A percentile compares a stretch with the other conserved stretches of the same genome.
These are phyloP conservation scores for Lasiodiplodia sp. DNA, from an alignment of 2,329 filamentous ascomycete genomes.

Conservation along the genomic window DNA sequence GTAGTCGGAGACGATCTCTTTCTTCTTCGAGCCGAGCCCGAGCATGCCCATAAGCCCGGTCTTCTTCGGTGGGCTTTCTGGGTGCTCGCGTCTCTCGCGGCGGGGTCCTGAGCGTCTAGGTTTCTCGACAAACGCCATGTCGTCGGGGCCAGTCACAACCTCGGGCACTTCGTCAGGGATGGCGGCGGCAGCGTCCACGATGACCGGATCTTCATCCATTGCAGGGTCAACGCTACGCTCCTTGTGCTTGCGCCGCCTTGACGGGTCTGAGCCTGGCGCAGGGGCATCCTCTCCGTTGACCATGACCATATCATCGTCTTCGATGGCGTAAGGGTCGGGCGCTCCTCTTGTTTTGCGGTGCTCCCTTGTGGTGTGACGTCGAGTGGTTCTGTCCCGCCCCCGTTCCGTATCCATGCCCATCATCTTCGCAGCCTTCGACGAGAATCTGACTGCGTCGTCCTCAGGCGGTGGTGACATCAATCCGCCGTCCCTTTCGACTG, in stretches of 20 bases:
- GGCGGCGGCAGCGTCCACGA: constrained; percentile 48
- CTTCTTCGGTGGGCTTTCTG: constrained; percentile 61
- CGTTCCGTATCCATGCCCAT: constrained; percentile 62
- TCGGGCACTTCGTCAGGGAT: constrained; percentile 50
- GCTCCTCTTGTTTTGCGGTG: constrained; percentile 39
- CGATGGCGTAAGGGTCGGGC: constrained; percentile 67
- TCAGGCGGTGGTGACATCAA: constrained; percentile 76
- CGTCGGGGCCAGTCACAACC: constrained; percentile 55
- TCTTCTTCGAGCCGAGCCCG: constrained; percentile 48
- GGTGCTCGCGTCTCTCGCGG: constrained; percentile 67
- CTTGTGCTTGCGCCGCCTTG: constrained; percentile 40
- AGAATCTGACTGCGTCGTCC: constrained; percentile 62
- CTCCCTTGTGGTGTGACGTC: constrained; percentile 54
- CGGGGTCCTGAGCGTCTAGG: constrained; percentile 52
- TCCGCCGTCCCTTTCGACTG: constrained; percentile 71
- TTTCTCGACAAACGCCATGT: constrained; percentile 60
- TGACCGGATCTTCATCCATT: constrained; percentile 51
- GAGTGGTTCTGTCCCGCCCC: constrained; percentile 49
- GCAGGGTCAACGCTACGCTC: constrained; percentile 17
- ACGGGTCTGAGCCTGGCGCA: constrained; percentile 35
- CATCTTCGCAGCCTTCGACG: constrained; percentile 79
- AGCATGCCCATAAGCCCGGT: constrained; percentile 65
- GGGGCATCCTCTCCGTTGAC: constrained; percentile 55
- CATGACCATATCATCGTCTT: constrained; percentile 61
- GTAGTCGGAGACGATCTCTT: constrained; percentile 37